Evolutionary conservation across 1,284 basidiomycete species (phyloP).

Genomic region (Naganishia sp.): DNA sequence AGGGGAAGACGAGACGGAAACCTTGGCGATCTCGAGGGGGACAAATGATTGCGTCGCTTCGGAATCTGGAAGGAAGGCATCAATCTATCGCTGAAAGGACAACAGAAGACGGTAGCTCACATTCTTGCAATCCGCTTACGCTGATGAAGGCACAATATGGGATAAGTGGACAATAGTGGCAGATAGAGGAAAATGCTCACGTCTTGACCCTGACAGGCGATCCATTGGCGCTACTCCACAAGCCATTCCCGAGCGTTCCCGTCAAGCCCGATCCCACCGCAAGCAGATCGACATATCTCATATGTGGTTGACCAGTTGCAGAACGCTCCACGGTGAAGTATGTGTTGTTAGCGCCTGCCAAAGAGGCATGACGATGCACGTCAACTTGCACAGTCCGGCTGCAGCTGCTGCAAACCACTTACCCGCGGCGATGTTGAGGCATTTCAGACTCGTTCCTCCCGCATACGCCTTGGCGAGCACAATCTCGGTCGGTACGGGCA

Average conservation of each 20-base stretch:
- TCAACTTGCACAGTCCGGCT: constrained; percentile 32
- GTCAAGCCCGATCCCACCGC: constrained; percentile 77
- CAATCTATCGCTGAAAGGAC: constrained; percentile 5
- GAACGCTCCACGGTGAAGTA: constrained; percentile 72
- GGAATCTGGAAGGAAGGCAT: constrained; percentile 60
- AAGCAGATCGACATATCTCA: constrained; percentile 66
- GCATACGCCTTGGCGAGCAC: constrained; percentile 62
- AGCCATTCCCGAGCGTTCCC: constrained; percentile 81
- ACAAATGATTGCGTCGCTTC: constrained; percentile 64
- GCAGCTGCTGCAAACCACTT: constrained; percentile 1
- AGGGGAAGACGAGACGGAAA: constrained; percentile 67
- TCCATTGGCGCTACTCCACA: constrained; percentile 72
- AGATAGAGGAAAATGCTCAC: constrained; percentile 35
- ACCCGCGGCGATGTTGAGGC: constrained; percentile 68
- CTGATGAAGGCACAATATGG: constrained; percentile 30
- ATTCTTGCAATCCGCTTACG: constrained; percentile 80
- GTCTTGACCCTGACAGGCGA: constrained; percentile 74
- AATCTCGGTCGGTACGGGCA: constrained; percentile 84
- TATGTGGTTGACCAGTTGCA: constrained; percentile 36
- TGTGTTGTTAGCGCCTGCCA: constrained; percentile 69
- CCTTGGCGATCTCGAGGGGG: constrained; percentile 67
- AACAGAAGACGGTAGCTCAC: constrained; percentile 55
- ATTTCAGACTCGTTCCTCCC: constrained; percentile 62
- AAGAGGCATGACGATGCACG: constrained; percentile 20
- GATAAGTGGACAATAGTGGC: background rate